These are phyloP conservation scores for Vicia villosa DNA, from an alignment of 306 rosid genomes.

Conservation along the genomic window DNA sequence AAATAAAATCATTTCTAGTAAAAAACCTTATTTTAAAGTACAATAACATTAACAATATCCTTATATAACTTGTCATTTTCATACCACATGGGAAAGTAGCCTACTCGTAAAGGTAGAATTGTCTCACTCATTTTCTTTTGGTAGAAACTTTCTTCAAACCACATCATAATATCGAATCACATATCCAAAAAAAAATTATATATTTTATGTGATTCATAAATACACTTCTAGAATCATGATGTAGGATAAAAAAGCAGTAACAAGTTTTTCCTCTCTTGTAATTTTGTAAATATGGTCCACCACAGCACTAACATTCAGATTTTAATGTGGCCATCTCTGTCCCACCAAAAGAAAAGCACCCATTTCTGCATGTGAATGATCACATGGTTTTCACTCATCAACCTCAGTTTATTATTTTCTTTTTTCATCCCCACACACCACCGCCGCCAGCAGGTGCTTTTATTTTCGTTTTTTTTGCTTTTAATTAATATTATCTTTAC, in stretches of 20 bases:
- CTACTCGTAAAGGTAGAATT: no score
- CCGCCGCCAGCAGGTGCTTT: background rate
- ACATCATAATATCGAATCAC: background rate
- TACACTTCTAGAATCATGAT: background rate
- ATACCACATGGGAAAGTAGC: no score
- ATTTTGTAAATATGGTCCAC: constrained; percentile 11
- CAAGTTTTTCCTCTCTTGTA: background rate
- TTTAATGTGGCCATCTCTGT: background rate
- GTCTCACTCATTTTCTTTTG: background rate
- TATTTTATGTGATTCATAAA: background rate
- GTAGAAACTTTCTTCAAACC: background rate
- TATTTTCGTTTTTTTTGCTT: background rate
- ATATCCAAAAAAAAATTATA: background rate
- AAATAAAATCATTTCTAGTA: no score
- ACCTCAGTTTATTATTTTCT: background rate
- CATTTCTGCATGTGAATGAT: constrained; percentile 16
- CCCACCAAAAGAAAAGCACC: background rate
- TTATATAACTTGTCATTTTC: no score
- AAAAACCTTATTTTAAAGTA: no score
- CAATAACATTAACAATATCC: no score
- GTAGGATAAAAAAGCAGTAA: background rate
- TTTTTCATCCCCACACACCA: background rate
- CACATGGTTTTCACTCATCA: constrained; percentile 6
- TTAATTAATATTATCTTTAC: background rate
- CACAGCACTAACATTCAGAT: constrained; percentile 6